Percentiles rank a stretch among this genome's conserved stretches.
phyloP scores from a whole-genome alignment of 225 moss, liverwort and hornwort species.

The Physcomitrellopsis africana region DNA sequence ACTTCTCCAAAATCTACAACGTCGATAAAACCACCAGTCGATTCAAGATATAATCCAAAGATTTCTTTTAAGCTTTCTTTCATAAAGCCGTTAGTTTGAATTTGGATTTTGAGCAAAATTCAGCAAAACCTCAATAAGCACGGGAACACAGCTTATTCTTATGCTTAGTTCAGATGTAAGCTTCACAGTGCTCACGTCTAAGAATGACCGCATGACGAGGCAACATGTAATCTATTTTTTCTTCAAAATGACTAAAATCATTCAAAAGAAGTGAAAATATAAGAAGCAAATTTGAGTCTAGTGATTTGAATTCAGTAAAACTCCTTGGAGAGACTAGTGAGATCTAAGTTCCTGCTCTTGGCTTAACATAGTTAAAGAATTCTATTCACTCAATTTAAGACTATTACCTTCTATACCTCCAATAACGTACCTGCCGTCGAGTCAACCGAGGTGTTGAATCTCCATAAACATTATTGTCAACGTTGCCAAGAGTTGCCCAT shows the following conservation, averaged over 20 bases:
- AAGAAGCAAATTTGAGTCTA: neutral
- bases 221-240: neutral
- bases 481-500: slow-evolving; percentile 79
- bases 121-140: neutral
- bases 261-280: neutral
- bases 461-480: slow-evolving; percentile 78
- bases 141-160: too few species aligned
- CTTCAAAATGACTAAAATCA: slow-evolving; percentile 19
- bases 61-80: neutral
- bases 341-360: slow-evolving; percentile 14
- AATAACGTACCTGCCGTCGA: slow-evolving; percentile 73
- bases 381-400: neutral
- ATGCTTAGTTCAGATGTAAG: neutral
- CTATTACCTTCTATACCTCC: neutral
- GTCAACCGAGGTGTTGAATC: slow-evolving; percentile 60
- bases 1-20: slow-evolving; percentile 79
- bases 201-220: neutral
- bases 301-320: too few species aligned
- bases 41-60: slow-evolving; percentile 12
- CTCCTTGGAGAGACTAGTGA: neutral
- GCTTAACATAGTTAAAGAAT: slow-evolving; percentile 13
- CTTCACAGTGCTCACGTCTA: slow-evolving; percentile 15
- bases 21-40: neutral
- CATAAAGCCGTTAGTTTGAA: neutral
- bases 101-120: slow-evolving; percentile 8